These are phyloP conservation scores for Neurospora terricola DNA, from an alignment of 495 filamentous ascomycete species.

Conservation along the genomic window DNA sequence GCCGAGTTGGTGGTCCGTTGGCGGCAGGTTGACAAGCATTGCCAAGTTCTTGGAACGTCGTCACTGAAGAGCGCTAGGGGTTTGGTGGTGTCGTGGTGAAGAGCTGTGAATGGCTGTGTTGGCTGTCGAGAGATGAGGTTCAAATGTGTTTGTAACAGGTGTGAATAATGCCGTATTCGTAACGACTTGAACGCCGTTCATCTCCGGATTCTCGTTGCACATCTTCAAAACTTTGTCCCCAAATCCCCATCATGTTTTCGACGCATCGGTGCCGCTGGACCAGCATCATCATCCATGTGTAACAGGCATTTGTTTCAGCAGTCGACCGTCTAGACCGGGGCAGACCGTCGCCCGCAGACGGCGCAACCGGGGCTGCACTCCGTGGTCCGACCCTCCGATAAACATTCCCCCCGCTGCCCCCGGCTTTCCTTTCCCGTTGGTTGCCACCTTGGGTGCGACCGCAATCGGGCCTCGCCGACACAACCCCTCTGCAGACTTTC, in stretches of 20 bases:
- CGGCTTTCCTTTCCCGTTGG: background rate
- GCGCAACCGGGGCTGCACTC: background rate
- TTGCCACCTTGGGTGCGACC: background rate
- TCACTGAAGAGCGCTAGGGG: background rate
- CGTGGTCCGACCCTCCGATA: background rate
- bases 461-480: background rate
- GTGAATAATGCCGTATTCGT: background rate
- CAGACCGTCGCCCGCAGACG: background rate
- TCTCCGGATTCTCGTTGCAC: background rate
- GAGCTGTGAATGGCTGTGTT: background rate
- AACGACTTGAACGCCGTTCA: background rate
- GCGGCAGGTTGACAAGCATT: background rate
- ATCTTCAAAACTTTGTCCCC: background rate
- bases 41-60: background rate
- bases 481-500: background rate
- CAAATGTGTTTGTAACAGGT: background rate
- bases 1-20: background rate
- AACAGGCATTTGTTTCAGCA: background rate
- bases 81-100: background rate
- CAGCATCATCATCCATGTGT: background rate
- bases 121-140: background rate
- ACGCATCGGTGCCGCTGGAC: background rate
- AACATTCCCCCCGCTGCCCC: background rate
- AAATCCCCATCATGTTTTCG: background rate
- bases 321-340: background rate